Evolutionary conservation across 2,329 filamentous ascomycete species (phyloP).

Genomic region (Tympanopsis confertula): DNA sequence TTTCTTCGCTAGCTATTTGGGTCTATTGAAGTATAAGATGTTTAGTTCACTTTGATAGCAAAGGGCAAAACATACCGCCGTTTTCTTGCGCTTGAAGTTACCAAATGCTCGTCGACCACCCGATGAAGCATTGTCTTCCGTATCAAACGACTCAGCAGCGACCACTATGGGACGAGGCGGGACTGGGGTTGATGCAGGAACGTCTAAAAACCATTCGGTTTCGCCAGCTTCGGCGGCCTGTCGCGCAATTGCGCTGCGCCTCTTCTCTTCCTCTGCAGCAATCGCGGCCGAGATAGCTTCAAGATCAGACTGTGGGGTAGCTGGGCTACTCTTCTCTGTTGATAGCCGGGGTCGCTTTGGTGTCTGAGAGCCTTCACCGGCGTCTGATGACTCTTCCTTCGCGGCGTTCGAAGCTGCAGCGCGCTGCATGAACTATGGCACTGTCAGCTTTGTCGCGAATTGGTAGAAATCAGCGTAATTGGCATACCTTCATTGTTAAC

Average conservation of each 20-base stretch:
- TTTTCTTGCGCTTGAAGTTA: slow-evolving; percentile 1
- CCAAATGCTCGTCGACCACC: not conserved
- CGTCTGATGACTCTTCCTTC: not conserved
- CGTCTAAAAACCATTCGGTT: not conserved
- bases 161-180: not conserved
- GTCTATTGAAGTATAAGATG: too few species aligned
- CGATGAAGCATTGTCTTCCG: not conserved
- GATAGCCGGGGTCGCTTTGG: not conserved
- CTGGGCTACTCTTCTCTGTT: not conserved
- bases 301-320: not conserved
- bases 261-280: slow-evolving; percentile 1
- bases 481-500: not conserved
- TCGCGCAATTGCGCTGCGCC: not conserved
- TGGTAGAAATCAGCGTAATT: not conserved
- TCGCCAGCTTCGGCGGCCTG: slow-evolving; percentile 1
- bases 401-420: not conserved
- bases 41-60: too few species aligned
- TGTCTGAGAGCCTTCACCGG: not conserved
- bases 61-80: not conserved
- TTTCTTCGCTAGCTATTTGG: too few species aligned
- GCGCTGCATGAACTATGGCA: not conserved
- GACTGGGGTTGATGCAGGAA: not conserved
- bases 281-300: slow-evolving; percentile 1
- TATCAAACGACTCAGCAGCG: not conserved
- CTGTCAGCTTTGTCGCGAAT: not conserved